Percentiles rank a stretch among this genome's conserved stretches.
Conservation (phyloP, 805 yeast genomes). For the Candida pseudofarinosa region DNA sequence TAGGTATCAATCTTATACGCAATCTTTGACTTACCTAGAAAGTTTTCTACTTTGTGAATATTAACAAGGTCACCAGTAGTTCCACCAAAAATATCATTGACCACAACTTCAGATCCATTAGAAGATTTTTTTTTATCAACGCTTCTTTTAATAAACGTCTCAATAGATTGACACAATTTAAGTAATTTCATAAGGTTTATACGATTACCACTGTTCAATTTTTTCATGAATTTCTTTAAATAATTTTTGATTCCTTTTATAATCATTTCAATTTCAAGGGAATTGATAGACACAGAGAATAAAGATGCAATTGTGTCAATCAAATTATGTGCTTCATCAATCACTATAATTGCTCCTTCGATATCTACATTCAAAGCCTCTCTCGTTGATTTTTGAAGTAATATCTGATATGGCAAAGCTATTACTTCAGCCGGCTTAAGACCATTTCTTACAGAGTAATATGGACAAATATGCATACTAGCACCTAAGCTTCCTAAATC, state of each 20-base stretch:
- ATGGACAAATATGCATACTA: conserved; percentile 65
- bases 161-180: conserved; percentile 51
- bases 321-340: conserved; percentile 92
- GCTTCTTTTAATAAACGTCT: conserved; percentile 39
- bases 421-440: conserved; percentile 63
- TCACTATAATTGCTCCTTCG: conserved; percentile 62
- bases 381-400: conserved; percentile 61
- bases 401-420: conserved; percentile 80
- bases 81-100: conserved; percentile 50
- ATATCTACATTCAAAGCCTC: conserved; percentile 55
- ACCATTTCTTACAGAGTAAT: conserved; percentile 65
- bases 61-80: conserved; percentile 71
- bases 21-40: conserved; percentile 63
- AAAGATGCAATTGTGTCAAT: conserved; percentile 71
- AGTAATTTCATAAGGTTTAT: conserved; percentile 61
- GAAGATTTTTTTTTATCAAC: conserved; percentile 21
- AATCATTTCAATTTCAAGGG: conserved; percentile 44
- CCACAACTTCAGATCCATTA: conserved; percentile 53
- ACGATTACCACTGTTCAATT: conserved; percentile 68
- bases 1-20: conserved; percentile 82
- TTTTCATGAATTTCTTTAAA: conserved; percentile 53
- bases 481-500: conserved; percentile 64
- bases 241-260: conserved; percentile 51
- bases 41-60: conserved; percentile 60
- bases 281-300: conserved; percentile 57